Evolutionary conservation across 1,284 basidiomycete species (phyloP), one percentile per base, ranked within the genome.

Genomic region (Puccinia polysora): DNA sequence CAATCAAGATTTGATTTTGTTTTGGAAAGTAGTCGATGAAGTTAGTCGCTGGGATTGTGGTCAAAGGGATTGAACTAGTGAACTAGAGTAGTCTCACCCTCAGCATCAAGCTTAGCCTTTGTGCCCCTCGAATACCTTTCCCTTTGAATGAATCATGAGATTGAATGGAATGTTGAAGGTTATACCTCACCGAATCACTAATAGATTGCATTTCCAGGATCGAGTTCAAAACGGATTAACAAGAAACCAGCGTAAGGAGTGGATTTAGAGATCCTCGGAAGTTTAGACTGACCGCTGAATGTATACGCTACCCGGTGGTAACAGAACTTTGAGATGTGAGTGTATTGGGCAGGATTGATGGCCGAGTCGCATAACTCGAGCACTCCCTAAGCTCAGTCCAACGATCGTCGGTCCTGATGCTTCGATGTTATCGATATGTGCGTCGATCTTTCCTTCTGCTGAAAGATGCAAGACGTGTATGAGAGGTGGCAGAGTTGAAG

Each of bases 401-500:
- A 73, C 20, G 30, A 74, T 73, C 6, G 55, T 65, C 7, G 38
- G 38, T 5, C 73, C 70, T 36, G 69, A 65, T 28, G 73, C 68
- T 2, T 64, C 52, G 8, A 49, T n/a, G 23, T 73, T 67, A 43
- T 73, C 70, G 28, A 74, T 49, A 45, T 73, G 73, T 10, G 52
- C 28, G 20, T 71, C 62, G 7, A 74, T 73, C 5, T 55, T 32
- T 2, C 73, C 73, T 2, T 55, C 14, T 18, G 47, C 47, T 8
- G 58, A 34, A 18, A 74, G 52, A 20, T 74, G 73, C n/a, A 74
- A 50, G 12, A 74, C 36, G 52, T 74, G 73, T 25, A 58, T 47
- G 30, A 71, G 38, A 18, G 68, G 28, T 47, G 34, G 28, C 28
- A 28, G 49, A 60, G 10, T 58, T 23, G 43, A 20, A 4, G 8